Conservation (phyloP, 495 filamentous ascomycete genomes). For the Pyronema omphalodes region DNA sequence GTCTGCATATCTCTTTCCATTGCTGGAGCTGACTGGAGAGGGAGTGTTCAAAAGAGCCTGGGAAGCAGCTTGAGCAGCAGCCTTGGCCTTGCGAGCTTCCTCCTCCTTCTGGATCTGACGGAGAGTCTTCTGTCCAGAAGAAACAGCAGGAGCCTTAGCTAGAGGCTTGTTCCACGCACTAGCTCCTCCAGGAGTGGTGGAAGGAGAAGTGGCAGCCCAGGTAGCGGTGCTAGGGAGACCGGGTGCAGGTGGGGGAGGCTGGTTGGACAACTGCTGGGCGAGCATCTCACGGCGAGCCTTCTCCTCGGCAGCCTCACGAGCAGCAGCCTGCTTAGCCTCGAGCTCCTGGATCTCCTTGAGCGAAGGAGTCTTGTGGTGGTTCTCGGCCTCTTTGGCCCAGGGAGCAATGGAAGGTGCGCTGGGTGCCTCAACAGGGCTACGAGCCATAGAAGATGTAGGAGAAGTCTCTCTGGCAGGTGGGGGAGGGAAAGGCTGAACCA, state of each 20-base stretch:
- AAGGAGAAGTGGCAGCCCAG: slow-evolving; percentile 62
- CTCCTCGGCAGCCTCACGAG: slow-evolving; percentile 66
- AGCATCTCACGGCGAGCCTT: slow-evolving; percentile 57
- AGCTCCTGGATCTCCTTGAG: slow-evolving; percentile 93
- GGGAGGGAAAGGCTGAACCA: slow-evolving; percentile 23
- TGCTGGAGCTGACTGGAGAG: slow-evolving; percentile 31
- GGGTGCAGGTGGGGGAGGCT: slow-evolving; percentile 42
- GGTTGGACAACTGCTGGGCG: slow-evolving; percentile 66
- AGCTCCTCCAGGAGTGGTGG: slow-evolving; percentile 31
- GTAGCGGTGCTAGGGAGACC: slow-evolving; percentile 78
- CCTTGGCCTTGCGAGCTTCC: slow-evolving; percentile 60
- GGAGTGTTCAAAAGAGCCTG: slow-evolving; percentile 36
- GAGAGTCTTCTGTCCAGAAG: slow-evolving; percentile 64
- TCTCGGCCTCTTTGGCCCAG: slow-evolving; percentile 56
- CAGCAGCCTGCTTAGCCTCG: slow-evolving; percentile 83
- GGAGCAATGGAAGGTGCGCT: slow-evolving; percentile 55
- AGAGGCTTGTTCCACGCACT: slow-evolving; percentile 46
- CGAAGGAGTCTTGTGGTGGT: slow-evolving; percentile 68
- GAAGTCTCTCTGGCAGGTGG: slow-evolving; percentile 11
- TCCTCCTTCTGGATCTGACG: slow-evolving; percentile 96
- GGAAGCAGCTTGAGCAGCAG: slow-evolving; percentile 37
- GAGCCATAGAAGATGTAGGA: slow-evolving; percentile 11
- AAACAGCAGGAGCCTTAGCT: slow-evolving; percentile 26
- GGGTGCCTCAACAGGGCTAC: slow-evolving; percentile 33
- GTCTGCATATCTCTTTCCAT: slow-evolving; percentile 85